Conservation (phyloP, 768 basidiomycete species). For the Lactarius tabidus region DNA sequence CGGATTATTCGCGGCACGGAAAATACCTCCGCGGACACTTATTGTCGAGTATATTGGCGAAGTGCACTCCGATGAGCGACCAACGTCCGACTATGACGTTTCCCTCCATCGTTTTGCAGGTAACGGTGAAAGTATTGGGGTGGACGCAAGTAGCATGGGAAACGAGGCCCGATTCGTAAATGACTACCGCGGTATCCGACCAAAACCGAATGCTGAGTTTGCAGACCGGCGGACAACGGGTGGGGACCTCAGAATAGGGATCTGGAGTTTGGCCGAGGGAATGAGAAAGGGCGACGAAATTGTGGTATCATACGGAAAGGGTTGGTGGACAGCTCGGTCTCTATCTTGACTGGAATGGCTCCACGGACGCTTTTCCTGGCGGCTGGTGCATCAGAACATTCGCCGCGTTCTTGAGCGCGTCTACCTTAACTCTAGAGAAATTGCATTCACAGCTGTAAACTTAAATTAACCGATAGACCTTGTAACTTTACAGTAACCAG, state of each 20-base stretch:
- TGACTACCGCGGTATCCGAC: slow-evolving; percentile 78
- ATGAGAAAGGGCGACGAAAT: slow-evolving; percentile 83
- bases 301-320: slow-evolving; percentile 83
- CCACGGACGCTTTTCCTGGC: slow-evolving; percentile 11
- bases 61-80: slow-evolving; percentile 73
- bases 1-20: slow-evolving; percentile 76
- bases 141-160: slow-evolving; percentile 71
- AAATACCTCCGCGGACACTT: slow-evolving; percentile 59
- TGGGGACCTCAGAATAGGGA: slow-evolving; percentile 72
- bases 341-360: slow-evolving; percentile 8
- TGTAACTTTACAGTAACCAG: slow-evolving; percentile 9
- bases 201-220: slow-evolving; percentile 69
- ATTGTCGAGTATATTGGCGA: slow-evolving; percentile 83
- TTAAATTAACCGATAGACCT: slow-evolving; percentile 18
- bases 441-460: slow-evolving; percentile 7
- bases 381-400: slow-evolving; percentile 4
- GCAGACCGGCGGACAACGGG: slow-evolving; percentile 46
- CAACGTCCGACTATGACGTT: slow-evolving; percentile 81
- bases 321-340: slow-evolving; percentile 66
- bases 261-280: slow-evolving; percentile 58
- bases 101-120: slow-evolving; percentile 59
- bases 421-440: slow-evolving; percentile 9
- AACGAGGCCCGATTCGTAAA: slow-evolving; percentile 90
- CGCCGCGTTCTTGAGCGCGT: not conserved
- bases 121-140: slow-evolving; percentile 56